phyloP scores from a whole-genome alignment of 1,139 yeast species.

The Pneumocystis oryctolagi region DNA sequence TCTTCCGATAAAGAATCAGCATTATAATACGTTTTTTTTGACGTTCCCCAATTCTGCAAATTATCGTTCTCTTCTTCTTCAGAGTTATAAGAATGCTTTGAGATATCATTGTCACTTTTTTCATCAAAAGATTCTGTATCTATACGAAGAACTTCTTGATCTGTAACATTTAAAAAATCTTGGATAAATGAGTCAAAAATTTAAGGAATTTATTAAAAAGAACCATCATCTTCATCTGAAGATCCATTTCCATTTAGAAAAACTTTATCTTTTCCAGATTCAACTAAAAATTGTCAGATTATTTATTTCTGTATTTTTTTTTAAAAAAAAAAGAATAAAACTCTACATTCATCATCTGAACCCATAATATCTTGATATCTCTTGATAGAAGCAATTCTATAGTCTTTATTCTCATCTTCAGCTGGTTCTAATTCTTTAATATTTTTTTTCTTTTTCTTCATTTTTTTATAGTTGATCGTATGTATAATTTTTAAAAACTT shows the following conservation, averaged over 20 bases:
- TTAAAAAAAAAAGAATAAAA: neutral
- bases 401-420: neutral
- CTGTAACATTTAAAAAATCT: conserved; percentile 14
- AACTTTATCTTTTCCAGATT: neutral
- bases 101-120: conserved; percentile 11
- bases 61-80: conserved; percentile 19
- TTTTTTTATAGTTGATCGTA: neutral
- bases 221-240: neutral
- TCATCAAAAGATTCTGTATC: conserved; percentile 7
- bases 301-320: neutral
- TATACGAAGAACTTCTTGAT: conserved; percentile 17
- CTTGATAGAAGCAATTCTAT: neutral
- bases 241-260: neutral
- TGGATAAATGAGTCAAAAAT: neutral
- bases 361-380: neutral
- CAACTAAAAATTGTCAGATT: neutral
- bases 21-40: conserved; percentile 61
- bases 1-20: conserved; percentile 61
- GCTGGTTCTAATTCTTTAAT: neutral
- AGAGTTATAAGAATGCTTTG: neutral
- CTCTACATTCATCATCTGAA: neutral
- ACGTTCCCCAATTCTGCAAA: conserved; percentile 68
- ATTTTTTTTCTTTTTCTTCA: neutral
- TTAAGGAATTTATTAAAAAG: neutral
- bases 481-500: too few relatives aligned